Evolutionary conservation across 176 grass and related monocot species (phyloP), one percentile per base, ranked within the genome.

Genomic region (Aegilops tauschii): DNA sequence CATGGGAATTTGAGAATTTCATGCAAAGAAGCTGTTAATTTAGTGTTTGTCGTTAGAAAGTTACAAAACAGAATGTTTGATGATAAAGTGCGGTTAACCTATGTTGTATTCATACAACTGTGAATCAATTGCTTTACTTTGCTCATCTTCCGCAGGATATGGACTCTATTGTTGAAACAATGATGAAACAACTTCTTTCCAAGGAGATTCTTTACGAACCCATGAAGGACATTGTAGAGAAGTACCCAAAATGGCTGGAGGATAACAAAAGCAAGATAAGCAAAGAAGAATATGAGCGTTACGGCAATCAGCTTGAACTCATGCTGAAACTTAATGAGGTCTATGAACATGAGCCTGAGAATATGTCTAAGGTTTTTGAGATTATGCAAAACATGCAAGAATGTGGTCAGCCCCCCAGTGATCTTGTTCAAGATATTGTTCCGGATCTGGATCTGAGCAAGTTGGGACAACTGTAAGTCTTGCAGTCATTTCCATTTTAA

Each of bases 371-470:
- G 89, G 89, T 98, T 72, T 90, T 94, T 80, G 93, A 98, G 32
- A 86, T 95, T 73, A 98, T 98, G 96, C 91, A 98, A 88, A 98
- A 89, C 84, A 98, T 94, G 96, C 96, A 98, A 89, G 96, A 92
- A 87, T 98, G 93, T 36, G 96, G 96, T 78, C 96, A 98, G 68
- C 96, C 96, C 44, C 96, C 96, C 6, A 92, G 87, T 85, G 96
- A 98, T 90, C 92, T 98, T 81, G 91, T 98, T 59, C 91, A 95
- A 87, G 93, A 94, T 63, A 70, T 98, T 84, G 91, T 91, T 78
- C 96, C 96, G 52, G 93, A 92, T 89, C 83, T 98, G 74, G 93
- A 98, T 82, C 80, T 98, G 76, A 92, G 75, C 86, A 98, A 85
- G 80, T 79, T 98, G 20, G 91, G 93, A 31, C 93, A 98, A 89